Evolutionary conservation across 805 yeast genomes (phyloP).

Genomic region (Pichia scutulata): DNA sequence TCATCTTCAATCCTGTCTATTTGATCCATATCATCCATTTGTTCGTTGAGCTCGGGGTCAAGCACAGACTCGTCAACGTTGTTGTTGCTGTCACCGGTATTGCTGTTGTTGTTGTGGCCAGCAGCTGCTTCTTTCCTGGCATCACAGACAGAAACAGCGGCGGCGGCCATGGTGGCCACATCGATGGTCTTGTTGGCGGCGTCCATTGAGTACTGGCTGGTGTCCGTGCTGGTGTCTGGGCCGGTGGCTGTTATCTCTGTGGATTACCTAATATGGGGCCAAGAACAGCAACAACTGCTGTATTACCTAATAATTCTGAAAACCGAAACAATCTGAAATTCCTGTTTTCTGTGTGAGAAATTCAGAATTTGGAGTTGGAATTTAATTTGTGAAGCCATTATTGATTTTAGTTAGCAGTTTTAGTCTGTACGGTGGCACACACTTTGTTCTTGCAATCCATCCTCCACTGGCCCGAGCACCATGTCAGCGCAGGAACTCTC

Average conservation of each 20-base stretch:
- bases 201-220: not conserved
- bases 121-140: not conserved
- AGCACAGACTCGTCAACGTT: conserved; percentile 3
- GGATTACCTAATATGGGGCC: not conserved
- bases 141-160: conserved; percentile 27
- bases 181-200: not conserved
- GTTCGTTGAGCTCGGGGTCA: conserved; percentile 7
- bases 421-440: too few relatives aligned
- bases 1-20: not conserved
- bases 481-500: not conserved
- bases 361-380: too few relatives aligned
- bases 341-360: too few relatives aligned
- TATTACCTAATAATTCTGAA: not conserved
- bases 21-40: not conserved
- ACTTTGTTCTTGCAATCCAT: not conserved
- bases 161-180: conserved; percentile 22
- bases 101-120: conserved; percentile 1
- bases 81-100: not conserved
- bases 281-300: not conserved
- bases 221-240: too few relatives aligned
- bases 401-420: too few relatives aligned
- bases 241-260: not conserved
- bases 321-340: not conserved
- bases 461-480: not conserved
- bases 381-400: too few relatives aligned